A percentile compares a stretch with the other conserved stretches of the same genome.
These are phyloP conservation scores for Ettlia oleoabundans DNA, from an alignment of 139 green algal species.

Conservation along the genomic window DNA sequence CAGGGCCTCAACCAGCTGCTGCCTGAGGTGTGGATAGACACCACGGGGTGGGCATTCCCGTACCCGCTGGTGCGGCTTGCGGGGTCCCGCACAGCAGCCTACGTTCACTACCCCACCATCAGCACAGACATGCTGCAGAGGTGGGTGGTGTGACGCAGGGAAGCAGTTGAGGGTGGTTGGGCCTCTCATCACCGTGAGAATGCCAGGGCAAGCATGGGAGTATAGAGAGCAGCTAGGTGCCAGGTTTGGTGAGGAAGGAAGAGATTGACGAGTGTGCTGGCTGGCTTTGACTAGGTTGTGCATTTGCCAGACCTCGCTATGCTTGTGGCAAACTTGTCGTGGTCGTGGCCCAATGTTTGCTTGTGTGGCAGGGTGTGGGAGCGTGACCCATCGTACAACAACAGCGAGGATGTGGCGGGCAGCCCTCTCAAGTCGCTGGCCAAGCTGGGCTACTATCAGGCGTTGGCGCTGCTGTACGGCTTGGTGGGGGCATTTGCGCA, in stretches of 20 bases:
- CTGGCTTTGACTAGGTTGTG: too few species aligned
- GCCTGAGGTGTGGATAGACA: conserved; percentile 92
- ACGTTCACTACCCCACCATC: conserved; percentile 96
- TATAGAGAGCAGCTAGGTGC: too few species aligned
- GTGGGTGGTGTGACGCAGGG: conserved; percentile 64
- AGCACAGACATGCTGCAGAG: conserved; percentile 91
- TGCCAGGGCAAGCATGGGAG: too few species aligned
- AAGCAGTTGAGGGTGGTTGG: too few species aligned
- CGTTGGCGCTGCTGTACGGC: conserved; percentile 81
- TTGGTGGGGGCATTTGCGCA: conserved; percentile 52
- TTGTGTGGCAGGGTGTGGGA: conserved; percentile 20
- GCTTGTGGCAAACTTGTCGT: too few species aligned
- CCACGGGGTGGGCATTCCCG: conserved; percentile 90
- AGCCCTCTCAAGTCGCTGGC: conserved; percentile 49
- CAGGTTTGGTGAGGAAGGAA: too few species aligned
- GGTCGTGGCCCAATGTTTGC: too few species aligned
- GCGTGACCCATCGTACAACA: conserved; percentile 74
- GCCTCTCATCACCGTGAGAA: too few species aligned
- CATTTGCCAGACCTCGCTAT: too few species aligned
- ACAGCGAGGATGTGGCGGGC: conserved; percentile 58
- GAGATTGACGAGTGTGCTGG: too few species aligned
- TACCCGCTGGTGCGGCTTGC: conserved; percentile 83
- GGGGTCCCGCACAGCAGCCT: conserved; percentile 76
- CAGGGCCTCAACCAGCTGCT: conserved; percentile 71
- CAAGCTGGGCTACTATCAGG: conserved; percentile 93